Conservation (phyloP, 108 stramenopile species). For the Phaeodactylum tricornutum region DNA sequence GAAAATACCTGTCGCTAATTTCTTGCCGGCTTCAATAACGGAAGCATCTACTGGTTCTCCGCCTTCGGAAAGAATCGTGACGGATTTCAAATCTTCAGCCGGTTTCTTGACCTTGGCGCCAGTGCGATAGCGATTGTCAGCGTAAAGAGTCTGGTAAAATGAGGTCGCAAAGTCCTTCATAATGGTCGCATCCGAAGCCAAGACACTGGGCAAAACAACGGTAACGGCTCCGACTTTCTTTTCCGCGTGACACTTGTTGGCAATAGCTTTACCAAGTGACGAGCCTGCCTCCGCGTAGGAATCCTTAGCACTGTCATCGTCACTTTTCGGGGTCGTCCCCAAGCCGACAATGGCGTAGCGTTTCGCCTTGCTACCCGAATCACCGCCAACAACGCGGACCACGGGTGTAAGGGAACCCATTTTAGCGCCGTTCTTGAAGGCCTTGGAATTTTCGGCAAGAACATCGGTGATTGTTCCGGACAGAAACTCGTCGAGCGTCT, state of each 20-base stretch:
- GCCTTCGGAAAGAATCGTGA: conserved; percentile 37
- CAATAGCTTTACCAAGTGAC: conserved; percentile 51
- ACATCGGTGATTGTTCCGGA: conserved; percentile 55
- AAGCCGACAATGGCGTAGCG: conserved; percentile 55
- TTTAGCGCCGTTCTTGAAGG: conserved; percentile 66
- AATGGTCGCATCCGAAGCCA: conserved; percentile 9
- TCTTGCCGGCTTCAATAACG: conserved; percentile 35
- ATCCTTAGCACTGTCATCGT: conserved; percentile 24
- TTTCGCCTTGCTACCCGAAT: conserved; percentile 18
- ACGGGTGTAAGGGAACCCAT: conserved; percentile 62
- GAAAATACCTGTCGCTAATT: conserved; percentile 46
- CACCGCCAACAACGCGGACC: conserved; percentile 26
- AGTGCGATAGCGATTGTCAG: conserved; percentile 77
- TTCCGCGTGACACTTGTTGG: conserved; percentile 55
- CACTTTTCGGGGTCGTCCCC: conserved; percentile 21
- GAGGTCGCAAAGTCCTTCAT: conserved; percentile 42
- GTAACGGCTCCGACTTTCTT: conserved; percentile 48
- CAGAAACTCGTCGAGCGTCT: conserved; percentile 51
- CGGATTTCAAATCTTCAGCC: conserved; percentile 55
- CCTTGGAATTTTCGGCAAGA: conserved; percentile 60
- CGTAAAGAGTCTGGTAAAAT: conserved; percentile 52
- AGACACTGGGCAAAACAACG: conserved; percentile 34
- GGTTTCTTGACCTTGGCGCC: conserved; percentile 51
- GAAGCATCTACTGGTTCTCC: conserved; percentile 7
- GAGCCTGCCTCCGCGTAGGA: conserved; percentile 18